phyloP scores from a whole-genome alignment of 2,329 filamentous ascomycete genomes.

The Xylaria hypoxylon region DNA sequence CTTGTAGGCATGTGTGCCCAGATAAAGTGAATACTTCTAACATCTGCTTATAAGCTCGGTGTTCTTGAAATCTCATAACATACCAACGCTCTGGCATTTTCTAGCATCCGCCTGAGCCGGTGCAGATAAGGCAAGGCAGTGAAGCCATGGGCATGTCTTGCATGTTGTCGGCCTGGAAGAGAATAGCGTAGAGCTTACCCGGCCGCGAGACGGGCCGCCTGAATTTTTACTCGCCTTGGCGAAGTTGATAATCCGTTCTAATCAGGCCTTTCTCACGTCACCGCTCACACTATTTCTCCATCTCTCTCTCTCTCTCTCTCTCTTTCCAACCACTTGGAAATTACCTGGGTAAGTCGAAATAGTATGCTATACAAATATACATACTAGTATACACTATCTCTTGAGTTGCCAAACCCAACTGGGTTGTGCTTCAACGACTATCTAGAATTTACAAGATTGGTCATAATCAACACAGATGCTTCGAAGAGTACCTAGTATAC shows the following conservation, averaged over 20 bases:
- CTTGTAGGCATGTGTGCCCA: too few species aligned
- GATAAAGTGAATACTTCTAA: too few species aligned
- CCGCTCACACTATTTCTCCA: conserved; percentile 9
- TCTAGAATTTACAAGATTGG: neutral
- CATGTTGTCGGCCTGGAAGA: conserved; percentile 30
- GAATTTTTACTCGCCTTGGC: conserved; percentile 30
- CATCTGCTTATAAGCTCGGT: neutral
- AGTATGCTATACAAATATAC: neutral
- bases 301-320: neutral
- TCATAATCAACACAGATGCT: neutral
- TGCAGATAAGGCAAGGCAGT: conserved; percentile 34
- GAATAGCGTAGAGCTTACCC: conserved; percentile 28
- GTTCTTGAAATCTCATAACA: conserved; percentile 14
- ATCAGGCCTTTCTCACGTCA: conserved; percentile 32
- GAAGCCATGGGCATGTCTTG: conserved; percentile 36
- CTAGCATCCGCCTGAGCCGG: conserved; percentile 31
- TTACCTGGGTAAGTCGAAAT: too few species aligned
- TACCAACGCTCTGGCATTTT: conserved; percentile 23
- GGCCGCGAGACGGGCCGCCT: conserved; percentile 18
- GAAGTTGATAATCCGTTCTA: conserved; percentile 18
- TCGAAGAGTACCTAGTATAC: too few species aligned
- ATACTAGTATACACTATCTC: neutral
- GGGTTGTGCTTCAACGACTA: neutral
- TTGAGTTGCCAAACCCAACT: neutral
- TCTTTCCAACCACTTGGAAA: too few species aligned